These are phyloP conservation scores for Corrigiola litoralis DNA, from an alignment of 179 eudicot species.

Conservation along the genomic window DNA sequence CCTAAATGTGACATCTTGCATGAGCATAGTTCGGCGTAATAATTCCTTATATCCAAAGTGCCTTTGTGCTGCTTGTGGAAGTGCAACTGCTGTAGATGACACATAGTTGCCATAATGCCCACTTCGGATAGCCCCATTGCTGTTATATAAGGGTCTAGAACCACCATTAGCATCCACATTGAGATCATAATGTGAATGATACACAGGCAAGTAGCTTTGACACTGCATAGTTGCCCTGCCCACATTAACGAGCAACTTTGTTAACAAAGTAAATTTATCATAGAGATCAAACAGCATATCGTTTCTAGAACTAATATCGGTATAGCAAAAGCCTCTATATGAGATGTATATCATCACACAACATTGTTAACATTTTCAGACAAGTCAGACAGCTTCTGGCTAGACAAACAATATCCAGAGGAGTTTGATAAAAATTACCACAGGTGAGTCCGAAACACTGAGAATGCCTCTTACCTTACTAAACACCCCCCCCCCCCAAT, in stretches of 20 bases:
- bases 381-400: neutral
- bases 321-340: neutral
- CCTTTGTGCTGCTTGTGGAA: conserved; percentile 16
- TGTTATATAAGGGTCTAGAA: conserved; percentile 10
- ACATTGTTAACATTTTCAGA: neutral
- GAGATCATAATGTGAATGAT: conserved; percentile 30
- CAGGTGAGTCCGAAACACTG: too few relatives aligned
- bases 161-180: conserved; percentile 26
- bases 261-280: neutral
- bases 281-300: neutral
- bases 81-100: conserved; percentile 10
- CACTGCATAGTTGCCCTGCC: conserved; percentile 37
- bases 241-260: conserved; percentile 11
- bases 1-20: conserved; percentile 39
- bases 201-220: conserved; percentile 33
- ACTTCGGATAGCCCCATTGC: conserved; percentile 16
- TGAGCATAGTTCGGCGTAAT: conserved; percentile 34
- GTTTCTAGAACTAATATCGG: neutral
- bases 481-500: too few relatives aligned
- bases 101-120: conserved; percentile 17
- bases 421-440: too few relatives aligned
- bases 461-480: too few relatives aligned
- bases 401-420: neutral
- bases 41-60: conserved; percentile 18
- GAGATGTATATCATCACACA: too few relatives aligned